A percentile compares a stretch with the other conserved stretches of the same genome.
phyloP scores from a whole-genome alignment of 768 basidiomycete genomes.

The Mycena capillaripes region DNA sequence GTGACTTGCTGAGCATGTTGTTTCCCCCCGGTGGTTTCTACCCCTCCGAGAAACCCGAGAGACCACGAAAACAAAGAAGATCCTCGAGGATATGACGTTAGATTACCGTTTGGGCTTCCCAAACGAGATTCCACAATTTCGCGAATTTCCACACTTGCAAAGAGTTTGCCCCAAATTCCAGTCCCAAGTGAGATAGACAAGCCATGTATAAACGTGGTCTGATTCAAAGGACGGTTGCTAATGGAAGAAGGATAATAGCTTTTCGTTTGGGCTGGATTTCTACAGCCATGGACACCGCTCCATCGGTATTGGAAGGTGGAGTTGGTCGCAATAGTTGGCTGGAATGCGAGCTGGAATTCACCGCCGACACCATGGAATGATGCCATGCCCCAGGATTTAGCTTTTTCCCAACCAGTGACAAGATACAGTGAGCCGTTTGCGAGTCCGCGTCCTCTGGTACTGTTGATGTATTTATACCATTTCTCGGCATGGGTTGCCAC shows the following conservation, averaged over 20 bases:
- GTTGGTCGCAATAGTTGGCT: neutral
- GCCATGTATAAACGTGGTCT: conserved; percentile 17
- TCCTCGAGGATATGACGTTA: neutral
- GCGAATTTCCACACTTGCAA: neutral
- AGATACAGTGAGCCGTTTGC: conserved; percentile 34
- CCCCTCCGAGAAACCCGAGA: conserved; percentile 5
- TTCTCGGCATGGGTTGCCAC: conserved; percentile 28
- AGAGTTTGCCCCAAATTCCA: conserved; percentile 4
- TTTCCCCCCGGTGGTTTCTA: neutral
- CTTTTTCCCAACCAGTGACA: conserved; percentile 39
- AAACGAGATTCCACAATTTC: neutral
- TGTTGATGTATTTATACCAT: conserved; percentile 36
- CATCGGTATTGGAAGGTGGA: neutral
- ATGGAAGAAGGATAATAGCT: neutral
- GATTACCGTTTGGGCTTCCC: neutral
- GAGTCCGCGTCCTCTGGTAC: conserved; percentile 8
- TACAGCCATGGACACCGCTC: neutral
- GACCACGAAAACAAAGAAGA: neutral
- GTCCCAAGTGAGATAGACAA: conserved; percentile 7
- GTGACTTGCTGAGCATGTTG: neutral
- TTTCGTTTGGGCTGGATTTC: conserved; percentile 1
- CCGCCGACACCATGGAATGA: conserved; percentile 1
- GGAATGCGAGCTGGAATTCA: neutral
- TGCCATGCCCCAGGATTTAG: conserved; percentile 35
- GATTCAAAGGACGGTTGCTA: neutral